Evolutionary conservation across 202 grass and related monocot genomes (phyloP).

Genomic region (Dendrocalamus latiflorus): DNA sequence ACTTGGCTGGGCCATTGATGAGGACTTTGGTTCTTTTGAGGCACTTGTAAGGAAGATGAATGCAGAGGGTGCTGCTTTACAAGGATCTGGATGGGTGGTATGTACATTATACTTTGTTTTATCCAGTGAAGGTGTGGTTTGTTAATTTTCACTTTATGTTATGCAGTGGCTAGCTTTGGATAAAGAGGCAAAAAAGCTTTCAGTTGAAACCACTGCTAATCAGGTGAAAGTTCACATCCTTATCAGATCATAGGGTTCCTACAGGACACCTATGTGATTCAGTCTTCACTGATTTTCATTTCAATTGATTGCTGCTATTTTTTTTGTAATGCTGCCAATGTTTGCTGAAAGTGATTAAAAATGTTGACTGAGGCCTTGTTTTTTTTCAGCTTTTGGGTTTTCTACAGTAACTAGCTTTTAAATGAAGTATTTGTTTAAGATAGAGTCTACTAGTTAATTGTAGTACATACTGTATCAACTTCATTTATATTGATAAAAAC

Average conservation of each 20-base stretch:
- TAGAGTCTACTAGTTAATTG: no score
- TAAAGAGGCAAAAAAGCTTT: slow-evolving; percentile 83
- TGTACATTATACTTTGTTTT: slow-evolving; percentile 24
- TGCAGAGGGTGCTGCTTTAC: slow-evolving; percentile 86
- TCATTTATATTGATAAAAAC: no score
- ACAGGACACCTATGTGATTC: background rate
- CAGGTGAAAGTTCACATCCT: slow-evolving; percentile 60
- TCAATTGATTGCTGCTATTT: background rate
- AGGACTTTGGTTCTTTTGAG: slow-evolving; percentile 86
- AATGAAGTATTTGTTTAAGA: no score
- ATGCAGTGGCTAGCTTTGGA: slow-evolving; percentile 91
- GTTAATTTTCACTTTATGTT: slow-evolving; percentile 19
- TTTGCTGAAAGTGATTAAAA: no score
- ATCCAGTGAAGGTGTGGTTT: background rate
- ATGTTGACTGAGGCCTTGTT: no score
- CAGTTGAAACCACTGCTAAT: slow-evolving; percentile 94
- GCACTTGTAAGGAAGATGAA: slow-evolving; percentile 92
- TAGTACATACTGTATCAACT: no score
- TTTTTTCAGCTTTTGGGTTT: no score
- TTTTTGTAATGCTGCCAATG: background rate
- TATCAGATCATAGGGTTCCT: background rate
- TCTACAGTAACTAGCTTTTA: no score
- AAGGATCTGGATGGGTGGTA: slow-evolving; percentile 99
- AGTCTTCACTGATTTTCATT: background rate
- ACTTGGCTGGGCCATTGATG: slow-evolving; percentile 94